Evolutionary conservation across 441 rosid species (phyloP).

Genomic region (Aquilaria agallochum): DNA sequence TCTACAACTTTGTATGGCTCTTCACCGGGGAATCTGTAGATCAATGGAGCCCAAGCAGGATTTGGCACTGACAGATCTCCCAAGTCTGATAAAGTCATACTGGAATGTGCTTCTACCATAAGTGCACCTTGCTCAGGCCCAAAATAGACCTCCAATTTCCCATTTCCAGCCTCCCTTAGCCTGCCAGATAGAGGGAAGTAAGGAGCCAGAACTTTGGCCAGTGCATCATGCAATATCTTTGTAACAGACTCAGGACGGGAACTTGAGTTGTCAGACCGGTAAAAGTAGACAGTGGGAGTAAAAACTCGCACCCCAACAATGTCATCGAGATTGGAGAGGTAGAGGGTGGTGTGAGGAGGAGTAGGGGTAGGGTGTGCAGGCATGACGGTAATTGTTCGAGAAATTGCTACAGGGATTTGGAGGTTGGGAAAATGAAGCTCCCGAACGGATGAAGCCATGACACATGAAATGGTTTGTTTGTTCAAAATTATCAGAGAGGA

Average conservation of each 20-base stretch:
- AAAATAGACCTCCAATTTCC: slow-evolving; percentile 75
- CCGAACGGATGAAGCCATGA: slow-evolving; percentile 51
- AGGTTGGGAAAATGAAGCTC: slow-evolving; percentile 56
- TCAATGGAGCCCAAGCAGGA: slow-evolving; percentile 80
- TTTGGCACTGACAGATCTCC: slow-evolving; percentile 87
- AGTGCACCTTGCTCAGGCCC: slow-evolving; percentile 69
- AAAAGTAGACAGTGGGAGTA: slow-evolving; percentile 85
- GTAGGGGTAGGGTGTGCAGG: slow-evolving; percentile 62
- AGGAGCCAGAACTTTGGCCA: slow-evolving; percentile 65
- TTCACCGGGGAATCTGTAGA: slow-evolving; percentile 56
- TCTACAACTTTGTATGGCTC: slow-evolving; percentile 72
- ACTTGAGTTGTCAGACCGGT: slow-evolving; percentile 18
- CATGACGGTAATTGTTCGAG: slow-evolving; percentile 25
- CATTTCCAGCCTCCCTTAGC: slow-evolving; percentile 54
- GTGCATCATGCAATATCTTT: slow-evolving; percentile 43
- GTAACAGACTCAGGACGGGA: slow-evolving; percentile 18
- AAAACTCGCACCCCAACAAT: slow-evolving; percentile 73
- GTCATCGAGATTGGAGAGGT: slow-evolving; percentile 92
- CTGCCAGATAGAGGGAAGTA: slow-evolving; percentile 85
- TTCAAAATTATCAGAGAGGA: too few relatives aligned
- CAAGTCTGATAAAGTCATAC: slow-evolving; percentile 49
- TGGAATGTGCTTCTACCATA: slow-evolving; percentile 64
- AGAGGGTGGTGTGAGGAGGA: slow-evolving; percentile 41
- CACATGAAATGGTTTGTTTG: background rate
- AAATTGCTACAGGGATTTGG: slow-evolving; percentile 40